Evolutionary conservation across 495 filamentous ascomycete genomes (phyloP), one percentile per base, ranked within the genome.

Genomic region (Copromyces sp.): DNA sequence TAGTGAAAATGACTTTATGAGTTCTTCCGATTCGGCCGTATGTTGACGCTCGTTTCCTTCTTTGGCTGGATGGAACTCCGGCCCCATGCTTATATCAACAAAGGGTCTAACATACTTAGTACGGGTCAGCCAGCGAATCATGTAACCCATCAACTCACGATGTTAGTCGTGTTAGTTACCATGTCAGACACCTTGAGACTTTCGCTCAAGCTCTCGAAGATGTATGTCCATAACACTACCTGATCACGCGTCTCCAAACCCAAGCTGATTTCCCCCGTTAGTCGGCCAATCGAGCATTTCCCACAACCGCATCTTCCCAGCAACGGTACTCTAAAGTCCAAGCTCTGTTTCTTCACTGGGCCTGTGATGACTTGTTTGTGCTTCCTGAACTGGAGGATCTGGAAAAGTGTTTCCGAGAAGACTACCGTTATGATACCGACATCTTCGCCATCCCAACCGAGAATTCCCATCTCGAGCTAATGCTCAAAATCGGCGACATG

Each of bases 331-430:
- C 77, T 70, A 82, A 85, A 68, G 87, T 89, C 24, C 82, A 83
- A 45, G 84, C 79, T 12, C 74, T 89, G 65, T 82, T 88, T 74
- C 77, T 89, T 29, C 85, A 86, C 76, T 89, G 87, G 87, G 81
- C 82, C 45, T 85, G 82, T 65, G 86, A 88, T 70, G 86, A 88
- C 74, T 75, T 88, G 70, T 85, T 86, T 69, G 84, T 87, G 20
- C 77, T 85, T 2, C 84, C 82, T 32, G 85, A 87, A 78, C 79
- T 87, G 38, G 80, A 85, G 73, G 83, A 86, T 24, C 75, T 88
- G 53, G 83, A 84, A 59, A 81, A 80, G 59, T 85, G 86, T 68
- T 74, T 88, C n/a, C 80, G 79, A 17, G 78, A 84, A 53, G 79
- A 84, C 35, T 87, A 87, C 74, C 75, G 73, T 74, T 88, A 84